Conservation (phyloP, 1,139 yeast genomes). For the Saccharomyces pastorianus region DNA sequence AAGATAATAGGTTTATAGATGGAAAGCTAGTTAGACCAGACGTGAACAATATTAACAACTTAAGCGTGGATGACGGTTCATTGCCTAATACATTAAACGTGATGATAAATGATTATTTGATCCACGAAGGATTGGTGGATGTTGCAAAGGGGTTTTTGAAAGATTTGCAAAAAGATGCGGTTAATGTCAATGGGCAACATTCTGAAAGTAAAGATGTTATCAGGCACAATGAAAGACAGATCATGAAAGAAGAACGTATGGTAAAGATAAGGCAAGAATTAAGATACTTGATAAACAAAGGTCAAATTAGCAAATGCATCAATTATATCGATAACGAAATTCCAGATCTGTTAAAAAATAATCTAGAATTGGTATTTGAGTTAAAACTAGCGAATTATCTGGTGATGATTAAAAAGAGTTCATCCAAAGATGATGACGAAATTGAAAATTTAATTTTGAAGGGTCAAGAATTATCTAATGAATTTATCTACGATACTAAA, state of each 20-base stretch:
- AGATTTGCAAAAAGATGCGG: conserved; percentile 36
- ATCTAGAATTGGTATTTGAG: conserved; percentile 42
- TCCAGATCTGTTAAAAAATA: conserved; percentile 39
- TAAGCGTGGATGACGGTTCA: conserved; percentile 30
- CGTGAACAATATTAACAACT: conserved; percentile 19
- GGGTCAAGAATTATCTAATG: conserved; percentile 41
- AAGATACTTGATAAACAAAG: conserved; percentile 39
- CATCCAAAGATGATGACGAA: conserved; percentile 23
- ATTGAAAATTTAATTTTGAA: conserved; percentile 37
- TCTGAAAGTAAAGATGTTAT: conserved; percentile 20
- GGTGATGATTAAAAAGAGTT: conserved; percentile 33
- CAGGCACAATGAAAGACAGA: conserved; percentile 24
- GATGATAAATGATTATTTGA: conserved; percentile 60
- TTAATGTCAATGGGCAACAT: conserved; percentile 17
- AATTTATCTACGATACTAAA: conserved; percentile 31
- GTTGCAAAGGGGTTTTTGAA: conserved; percentile 55
- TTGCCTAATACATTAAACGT: conserved; percentile 42
- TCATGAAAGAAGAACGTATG: conserved; percentile 34
- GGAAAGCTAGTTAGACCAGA: conserved; percentile 25
- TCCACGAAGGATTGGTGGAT: conserved; percentile 64
- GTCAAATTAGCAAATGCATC: conserved; percentile 43
- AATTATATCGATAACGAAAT: conserved; percentile 39
- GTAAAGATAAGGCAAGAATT: conserved; percentile 46
- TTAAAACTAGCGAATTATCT: conserved; percentile 43
- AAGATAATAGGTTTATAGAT: conserved; percentile 20